Conservation (phyloP, 2,329 filamentous ascomycete species). For the Paradendryphiella salina region DNA sequence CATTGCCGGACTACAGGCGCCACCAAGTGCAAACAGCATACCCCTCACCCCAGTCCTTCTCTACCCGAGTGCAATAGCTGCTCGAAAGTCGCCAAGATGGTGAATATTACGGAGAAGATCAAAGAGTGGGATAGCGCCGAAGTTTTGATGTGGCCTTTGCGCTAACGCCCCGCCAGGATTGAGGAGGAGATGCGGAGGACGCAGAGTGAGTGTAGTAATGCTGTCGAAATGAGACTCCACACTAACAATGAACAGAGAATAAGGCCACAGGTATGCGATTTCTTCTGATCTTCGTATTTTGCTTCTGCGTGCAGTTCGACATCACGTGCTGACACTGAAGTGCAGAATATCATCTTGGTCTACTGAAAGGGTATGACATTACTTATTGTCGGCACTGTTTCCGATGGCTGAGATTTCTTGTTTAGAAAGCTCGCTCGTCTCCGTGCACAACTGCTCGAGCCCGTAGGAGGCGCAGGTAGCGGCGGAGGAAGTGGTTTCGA, state of each 20-base stretch:
- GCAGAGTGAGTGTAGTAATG: constrained; percentile 69
- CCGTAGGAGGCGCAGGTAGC: constrained; percentile 74
- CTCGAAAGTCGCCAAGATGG: constrained; percentile 64
- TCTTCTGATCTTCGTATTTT: not conserved
- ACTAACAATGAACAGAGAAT: constrained; percentile 70
- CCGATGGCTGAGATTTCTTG: not conserved
- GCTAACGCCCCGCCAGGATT: constrained; percentile 66
- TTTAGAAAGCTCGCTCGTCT: constrained; percentile 90
- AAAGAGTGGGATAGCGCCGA: constrained; percentile 73
- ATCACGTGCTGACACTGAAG: constrained; percentile 46
- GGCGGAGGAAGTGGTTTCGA: constrained; percentile 80
- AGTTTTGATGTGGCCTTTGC: constrained; percentile 32
- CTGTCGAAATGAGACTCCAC: not conserved
- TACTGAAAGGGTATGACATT: constrained; percentile 79
- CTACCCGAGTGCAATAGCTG: constrained; percentile 1
- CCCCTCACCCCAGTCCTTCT: constrained; percentile 12
- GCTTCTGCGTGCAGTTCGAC: not conserved
- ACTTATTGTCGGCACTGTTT: too few relatives aligned
- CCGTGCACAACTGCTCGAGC: constrained; percentile 91
- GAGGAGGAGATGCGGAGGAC: constrained; percentile 99
- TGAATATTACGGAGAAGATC: constrained; percentile 99
- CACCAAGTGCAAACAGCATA: constrained; percentile 5
- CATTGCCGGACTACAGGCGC: constrained; percentile 20
- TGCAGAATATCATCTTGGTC: constrained; percentile 93
- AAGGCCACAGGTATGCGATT: constrained; percentile 85